Conservation (phyloP, 2,329 filamentous ascomycete genomes). For the Septoria linicola region DNA sequence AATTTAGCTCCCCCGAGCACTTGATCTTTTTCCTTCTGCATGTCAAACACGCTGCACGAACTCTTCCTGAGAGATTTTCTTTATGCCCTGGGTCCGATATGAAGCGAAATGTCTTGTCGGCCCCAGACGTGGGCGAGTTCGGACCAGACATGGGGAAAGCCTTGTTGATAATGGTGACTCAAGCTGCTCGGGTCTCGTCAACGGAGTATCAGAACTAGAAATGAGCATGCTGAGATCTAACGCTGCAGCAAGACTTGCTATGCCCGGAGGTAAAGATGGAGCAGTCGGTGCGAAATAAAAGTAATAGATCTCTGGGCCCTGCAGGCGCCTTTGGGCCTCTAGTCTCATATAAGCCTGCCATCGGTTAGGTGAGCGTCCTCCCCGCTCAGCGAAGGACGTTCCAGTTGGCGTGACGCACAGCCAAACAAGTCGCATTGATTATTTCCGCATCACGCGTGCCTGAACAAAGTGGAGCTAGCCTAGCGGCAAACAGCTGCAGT, state of each 20-base stretch:
- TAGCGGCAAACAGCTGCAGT: constrained; percentile 13
- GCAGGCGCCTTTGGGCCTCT: not conserved
- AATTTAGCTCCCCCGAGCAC: constrained; percentile 29
- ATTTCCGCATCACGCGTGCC: constrained; percentile 9
- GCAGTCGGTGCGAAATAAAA: not conserved
- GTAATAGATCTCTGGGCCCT: too few species aligned
- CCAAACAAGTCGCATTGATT: constrained; percentile 9
- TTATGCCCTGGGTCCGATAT: constrained; percentile 34
- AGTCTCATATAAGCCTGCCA: not conserved
- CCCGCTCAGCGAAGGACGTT: constrained; percentile 7
- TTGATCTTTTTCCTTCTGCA: constrained; percentile 33
- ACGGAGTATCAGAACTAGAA: not conserved
- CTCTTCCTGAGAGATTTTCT: constrained; percentile 32
- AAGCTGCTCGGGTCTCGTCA: not conserved
- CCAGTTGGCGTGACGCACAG: constrained; percentile 5
- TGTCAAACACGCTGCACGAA: constrained; percentile 31
- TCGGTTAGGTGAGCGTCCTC: constrained; percentile 2
- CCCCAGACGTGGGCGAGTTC: constrained; percentile 11
- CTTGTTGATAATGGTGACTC: not conserved
- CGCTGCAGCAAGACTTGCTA: too few species aligned
- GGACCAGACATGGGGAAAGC: constrained; percentile 14
- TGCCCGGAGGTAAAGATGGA: too few species aligned
- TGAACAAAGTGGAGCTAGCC: constrained; percentile 2
- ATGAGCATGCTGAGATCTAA: not conserved
- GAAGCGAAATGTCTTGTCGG: constrained; percentile 25